These are phyloP conservation scores for Neonectria sp. DNA, from an alignment of 2,329 filamentous ascomycete genomes.

Conservation along the genomic window DNA sequence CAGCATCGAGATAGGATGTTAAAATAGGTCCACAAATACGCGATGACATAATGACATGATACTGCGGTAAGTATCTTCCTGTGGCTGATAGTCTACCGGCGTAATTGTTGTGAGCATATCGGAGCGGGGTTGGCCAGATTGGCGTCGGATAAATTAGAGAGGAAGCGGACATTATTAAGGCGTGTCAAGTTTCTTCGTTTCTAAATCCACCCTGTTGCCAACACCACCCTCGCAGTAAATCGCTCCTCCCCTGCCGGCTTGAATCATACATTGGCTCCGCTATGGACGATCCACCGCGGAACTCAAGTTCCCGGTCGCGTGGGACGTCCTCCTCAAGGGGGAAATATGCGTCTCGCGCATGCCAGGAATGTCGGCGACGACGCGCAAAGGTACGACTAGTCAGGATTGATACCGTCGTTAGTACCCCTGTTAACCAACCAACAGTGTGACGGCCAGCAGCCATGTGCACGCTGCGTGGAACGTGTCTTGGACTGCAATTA, in stretches of 20 bases:
- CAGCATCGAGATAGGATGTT: background rate
- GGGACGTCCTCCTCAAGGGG: background rate
- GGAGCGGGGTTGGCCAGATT: background rate
- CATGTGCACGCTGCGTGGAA: constrained; percentile 43
- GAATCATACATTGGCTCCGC: background rate
- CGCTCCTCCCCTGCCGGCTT: no score
- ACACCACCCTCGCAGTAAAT: no score
- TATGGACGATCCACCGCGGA: background rate
- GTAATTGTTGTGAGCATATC: background rate
- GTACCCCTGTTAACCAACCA: background rate
- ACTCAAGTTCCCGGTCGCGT: background rate
- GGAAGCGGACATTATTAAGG: background rate
- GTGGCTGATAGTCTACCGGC: background rate
- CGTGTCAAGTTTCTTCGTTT: background rate
- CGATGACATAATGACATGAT: background rate
- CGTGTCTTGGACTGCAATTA: constrained; percentile 47
- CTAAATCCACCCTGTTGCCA: background rate
- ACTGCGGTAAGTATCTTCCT: background rate
- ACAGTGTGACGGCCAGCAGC: constrained; percentile 17
- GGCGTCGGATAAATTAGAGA: background rate
- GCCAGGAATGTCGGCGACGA: constrained; percentile 55
- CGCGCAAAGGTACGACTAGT: constrained; percentile 50
- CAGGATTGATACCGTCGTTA: constrained; percentile 18
- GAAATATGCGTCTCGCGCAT: constrained; percentile 49
- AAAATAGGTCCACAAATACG: background rate